phyloP scores from a whole-genome alignment of 331 rosid genomes.

The Telfairia occidentalis region DNA sequence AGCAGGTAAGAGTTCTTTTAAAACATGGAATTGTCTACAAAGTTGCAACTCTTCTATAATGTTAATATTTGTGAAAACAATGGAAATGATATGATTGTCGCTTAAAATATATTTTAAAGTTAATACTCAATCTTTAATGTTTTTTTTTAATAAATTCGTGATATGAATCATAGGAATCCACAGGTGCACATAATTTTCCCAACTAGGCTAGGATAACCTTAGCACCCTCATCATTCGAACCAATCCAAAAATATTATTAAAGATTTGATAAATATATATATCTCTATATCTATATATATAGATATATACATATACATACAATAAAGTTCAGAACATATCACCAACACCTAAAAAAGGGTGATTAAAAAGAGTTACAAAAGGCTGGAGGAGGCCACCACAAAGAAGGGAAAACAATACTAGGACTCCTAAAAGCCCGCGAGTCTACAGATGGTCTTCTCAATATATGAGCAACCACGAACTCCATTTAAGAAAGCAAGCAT shows the following conservation, averaged over 20 bases:
- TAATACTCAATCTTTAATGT: too few species aligned
- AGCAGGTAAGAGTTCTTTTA: background rate
- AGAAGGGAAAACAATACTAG: background rate
- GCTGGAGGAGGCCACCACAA: background rate
- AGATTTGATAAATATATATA: background rate
- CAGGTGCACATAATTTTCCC: background rate
- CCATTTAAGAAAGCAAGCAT: background rate
- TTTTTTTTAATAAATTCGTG: too few species aligned
- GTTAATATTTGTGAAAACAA: background rate
- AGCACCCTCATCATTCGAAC: background rate
- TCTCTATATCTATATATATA: too few species aligned
- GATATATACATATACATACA: background rate
- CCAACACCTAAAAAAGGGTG: background rate
- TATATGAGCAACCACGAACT: background rate
- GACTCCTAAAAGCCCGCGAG: background rate
- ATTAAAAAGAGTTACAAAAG: background rate
- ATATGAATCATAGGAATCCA: too few species aligned
- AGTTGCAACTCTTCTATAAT: background rate
- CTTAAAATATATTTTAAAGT: too few species aligned
- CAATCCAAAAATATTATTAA: background rate
- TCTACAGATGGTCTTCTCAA: background rate
- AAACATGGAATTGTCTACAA: background rate
- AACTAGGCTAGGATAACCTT: background rate
- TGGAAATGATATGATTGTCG: background rate
- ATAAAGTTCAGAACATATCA: background rate